Evolutionary conservation across 2,329 filamentous ascomycete species (phyloP), one percentile per base, ranked within the genome.

Genomic region (Fusarium redolens): DNA sequence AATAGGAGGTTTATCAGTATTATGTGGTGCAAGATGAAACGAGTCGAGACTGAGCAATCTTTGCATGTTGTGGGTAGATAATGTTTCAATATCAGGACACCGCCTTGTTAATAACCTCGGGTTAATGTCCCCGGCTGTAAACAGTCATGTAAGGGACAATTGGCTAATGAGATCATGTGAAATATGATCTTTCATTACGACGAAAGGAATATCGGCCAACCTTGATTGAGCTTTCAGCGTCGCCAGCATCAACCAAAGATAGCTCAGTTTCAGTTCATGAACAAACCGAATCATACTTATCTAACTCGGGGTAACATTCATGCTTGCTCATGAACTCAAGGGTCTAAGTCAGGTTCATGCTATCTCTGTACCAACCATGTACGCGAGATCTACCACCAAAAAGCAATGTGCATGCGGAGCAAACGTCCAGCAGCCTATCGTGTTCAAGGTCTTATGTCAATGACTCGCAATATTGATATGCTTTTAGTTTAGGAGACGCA

Each of bases 21-120:
- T 45, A 58, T 69, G 40, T 35, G 30, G 37, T 69, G 43, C 43
- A 40, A 50, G 17, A 56, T 57, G 66, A 65, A 69, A 68, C 50
- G 44, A 56, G 43, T 50, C 48, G 48, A 60, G 52, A 59, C 38
- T 22, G 65, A 48, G 57, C 43, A 51, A 20, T 38, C 30, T 18
- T 40, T 56, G 44, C 35, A 38, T 30, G 38, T 64, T 50, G 44
- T 62, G 56, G 47, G 56, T 59, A 37, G 52, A 67, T 51, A 58
- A 44, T 68, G 64, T 68, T 67, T 67, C 65, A 68, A 57, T 64
- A 52, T 65, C 50, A 56, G 44, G 43, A 68, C 37, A 68, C 62
- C n/a, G 54, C 40, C 48, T 31, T 37, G 48, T 55, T 68, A 22
- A 61, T 22, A 61, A n/a, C 65, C 35, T 67, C 55, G 44, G 62